Evolutionary conservation across 495 filamentous ascomycete species (phyloP).

Genomic region (Talaromyces nanjingensis): DNA sequence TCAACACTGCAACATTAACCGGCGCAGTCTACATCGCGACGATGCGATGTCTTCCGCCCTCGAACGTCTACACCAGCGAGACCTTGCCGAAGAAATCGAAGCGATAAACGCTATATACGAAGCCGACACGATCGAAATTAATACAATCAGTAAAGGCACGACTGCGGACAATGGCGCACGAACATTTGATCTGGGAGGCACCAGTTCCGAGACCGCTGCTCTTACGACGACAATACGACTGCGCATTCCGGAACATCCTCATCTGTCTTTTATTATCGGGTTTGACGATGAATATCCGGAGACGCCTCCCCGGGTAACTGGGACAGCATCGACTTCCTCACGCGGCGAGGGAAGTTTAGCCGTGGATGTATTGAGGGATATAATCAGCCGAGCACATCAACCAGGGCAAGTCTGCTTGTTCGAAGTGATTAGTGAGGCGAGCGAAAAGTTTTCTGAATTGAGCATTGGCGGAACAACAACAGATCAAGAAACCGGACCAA

Average conservation of each 20-base stretch:
- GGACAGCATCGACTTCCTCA: conserved; percentile 44
- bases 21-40: background rate
- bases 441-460: conserved; percentile 38
- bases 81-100: conserved; percentile 75
- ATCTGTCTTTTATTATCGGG: conserved; percentile 51
- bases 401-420: conserved; percentile 81
- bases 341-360: conserved; percentile 62
- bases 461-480: conserved; percentile 25
- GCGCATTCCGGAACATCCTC: conserved; percentile 33
- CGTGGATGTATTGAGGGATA: conserved; percentile 57
- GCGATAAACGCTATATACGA: conserved; percentile 94
- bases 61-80: conserved; percentile 38
- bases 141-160: conserved; percentile 20
- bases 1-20: background rate
- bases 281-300: conserved; percentile 71
- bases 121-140: conserved; percentile 49
- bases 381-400: conserved; percentile 56
- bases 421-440: conserved; percentile 64
- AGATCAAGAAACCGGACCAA: conserved; percentile 6
- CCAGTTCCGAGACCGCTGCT: conserved; percentile 14
- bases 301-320: conserved; percentile 60
- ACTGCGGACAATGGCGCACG: conserved; percentile 7
- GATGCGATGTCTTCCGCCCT: conserved; percentile 15
- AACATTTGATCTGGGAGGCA: conserved; percentile 28
- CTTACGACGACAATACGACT: conserved; percentile 28